phyloP scores from a whole-genome alignment of 306 rosid genomes.

The Dryas drummondii region DNA sequence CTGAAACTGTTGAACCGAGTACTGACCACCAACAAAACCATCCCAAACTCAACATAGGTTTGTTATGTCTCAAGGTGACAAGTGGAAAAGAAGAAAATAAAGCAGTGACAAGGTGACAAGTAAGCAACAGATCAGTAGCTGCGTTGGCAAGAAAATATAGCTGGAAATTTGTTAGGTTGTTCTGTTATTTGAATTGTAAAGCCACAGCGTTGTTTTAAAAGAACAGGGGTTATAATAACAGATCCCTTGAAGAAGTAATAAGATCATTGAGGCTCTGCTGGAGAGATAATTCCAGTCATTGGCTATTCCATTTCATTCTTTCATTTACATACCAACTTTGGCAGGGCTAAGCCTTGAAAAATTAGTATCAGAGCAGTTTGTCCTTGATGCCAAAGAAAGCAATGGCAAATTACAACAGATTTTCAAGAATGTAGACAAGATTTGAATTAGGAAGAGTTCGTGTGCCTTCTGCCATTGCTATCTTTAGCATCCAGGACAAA shows the following conservation, averaged over 20 bases:
- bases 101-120: background rate
- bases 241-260: background rate
- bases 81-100: background rate
- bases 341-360: background rate
- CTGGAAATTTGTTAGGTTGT: background rate
- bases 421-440: background rate
- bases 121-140: background rate
- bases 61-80: background rate
- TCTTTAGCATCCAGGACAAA: background rate
- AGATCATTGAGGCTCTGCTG: background rate
- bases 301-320: background rate
- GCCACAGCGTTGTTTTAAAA: background rate
- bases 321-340: background rate
- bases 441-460: background rate
- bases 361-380: background rate
- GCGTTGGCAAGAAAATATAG: background rate
- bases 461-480: background rate
- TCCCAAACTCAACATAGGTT: background rate
- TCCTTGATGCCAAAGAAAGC: background rate
- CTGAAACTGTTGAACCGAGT: background rate
- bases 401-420: background rate
- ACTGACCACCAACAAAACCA: background rate
- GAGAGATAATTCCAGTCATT: conserved; percentile 1
- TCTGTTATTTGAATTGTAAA: background rate
- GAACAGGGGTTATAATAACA: background rate